Evolutionary conservation across 495 filamentous ascomycete species (phyloP).

Genomic region (Entonaema liquescens): DNA sequence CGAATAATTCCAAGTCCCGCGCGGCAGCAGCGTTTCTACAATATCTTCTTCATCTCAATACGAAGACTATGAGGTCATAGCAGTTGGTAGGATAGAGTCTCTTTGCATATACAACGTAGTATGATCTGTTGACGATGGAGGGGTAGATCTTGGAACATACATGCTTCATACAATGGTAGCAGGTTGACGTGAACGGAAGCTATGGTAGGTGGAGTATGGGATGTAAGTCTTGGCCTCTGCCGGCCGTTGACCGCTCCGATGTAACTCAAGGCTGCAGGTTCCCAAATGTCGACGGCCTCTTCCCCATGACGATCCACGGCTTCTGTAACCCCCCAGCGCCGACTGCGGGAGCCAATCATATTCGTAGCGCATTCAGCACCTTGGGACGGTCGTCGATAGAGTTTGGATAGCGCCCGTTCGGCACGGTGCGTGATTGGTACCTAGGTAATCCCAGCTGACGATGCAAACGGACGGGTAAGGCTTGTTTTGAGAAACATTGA

Average conservation of each 20-base stretch:
- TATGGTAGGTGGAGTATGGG: constrained; percentile 14
- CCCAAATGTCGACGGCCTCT: constrained; percentile 28
- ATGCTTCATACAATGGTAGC: constrained; percentile 26
- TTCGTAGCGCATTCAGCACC: constrained; percentile 32
- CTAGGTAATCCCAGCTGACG: constrained; percentile 20
- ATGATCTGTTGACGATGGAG: constrained; percentile 43
- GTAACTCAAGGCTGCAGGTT: constrained; percentile 42
- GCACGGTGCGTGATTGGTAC: constrained; percentile 38
- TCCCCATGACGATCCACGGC: constrained; percentile 36
- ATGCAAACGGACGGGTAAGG: constrained; percentile 12
- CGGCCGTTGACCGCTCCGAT: constrained; percentile 36
- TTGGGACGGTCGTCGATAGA: constrained; percentile 26
- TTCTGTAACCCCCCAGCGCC: constrained; percentile 30
- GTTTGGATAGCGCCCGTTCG: constrained; percentile 40
- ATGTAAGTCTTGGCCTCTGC: constrained; percentile 3
- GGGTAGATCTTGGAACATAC: constrained; percentile 43
- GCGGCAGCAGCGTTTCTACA: constrained; percentile 28
- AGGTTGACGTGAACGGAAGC: constrained; percentile 19
- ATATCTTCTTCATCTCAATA: constrained; percentile 10
- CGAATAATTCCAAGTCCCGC: neutral
- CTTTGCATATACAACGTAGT: constrained; percentile 35
- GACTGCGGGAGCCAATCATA: constrained; percentile 35
- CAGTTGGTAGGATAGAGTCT: neutral
- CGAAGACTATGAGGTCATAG: constrained; percentile 36
- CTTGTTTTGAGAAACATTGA: constrained; percentile 6